Percentiles rank a stretch among this genome's conserved stretches.
Conservation (phyloP, 164 flowering plant genomes). For the Pachysandra terminalis region DNA sequence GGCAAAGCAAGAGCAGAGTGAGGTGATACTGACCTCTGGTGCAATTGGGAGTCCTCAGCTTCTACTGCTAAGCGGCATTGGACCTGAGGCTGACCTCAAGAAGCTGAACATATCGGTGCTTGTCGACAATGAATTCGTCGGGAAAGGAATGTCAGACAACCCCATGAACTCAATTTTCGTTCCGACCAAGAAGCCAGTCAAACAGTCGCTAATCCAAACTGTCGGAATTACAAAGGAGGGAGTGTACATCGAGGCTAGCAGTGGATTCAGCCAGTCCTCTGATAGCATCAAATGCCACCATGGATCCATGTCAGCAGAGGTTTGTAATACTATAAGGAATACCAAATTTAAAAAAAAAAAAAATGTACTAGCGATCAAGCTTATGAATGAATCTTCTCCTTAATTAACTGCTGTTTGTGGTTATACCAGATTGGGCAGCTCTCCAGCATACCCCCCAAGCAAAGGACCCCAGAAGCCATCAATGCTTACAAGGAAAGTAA, state of each 20-base stretch:
- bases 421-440: slow-evolving; percentile 72
- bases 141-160: slow-evolving; percentile 85
- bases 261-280: slow-evolving; percentile 71
- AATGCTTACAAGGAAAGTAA: slow-evolving; percentile 34
- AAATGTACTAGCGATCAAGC: too few species aligned
- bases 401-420: too few species aligned
- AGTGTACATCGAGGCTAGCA: slow-evolving; percentile 86
- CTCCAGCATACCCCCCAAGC: slow-evolving; percentile 68
- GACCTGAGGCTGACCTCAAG: slow-evolving; percentile 57
- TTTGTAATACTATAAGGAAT: slow-evolving; percentile 16
- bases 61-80: slow-evolving; percentile 82
- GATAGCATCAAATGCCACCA: slow-evolving; percentile 78
- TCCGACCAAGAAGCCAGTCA: slow-evolving; percentile 49
- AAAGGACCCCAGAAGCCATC: slow-evolving; percentile 47
- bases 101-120: slow-evolving; percentile 59
- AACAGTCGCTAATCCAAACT: slow-evolving; percentile 77
- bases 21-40: slow-evolving; percentile 69
- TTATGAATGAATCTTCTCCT: too few species aligned
- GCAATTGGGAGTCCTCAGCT: slow-evolving; percentile 92
- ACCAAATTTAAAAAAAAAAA: too few species aligned
- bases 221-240: slow-evolving; percentile 91
- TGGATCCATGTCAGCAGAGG: slow-evolving; percentile 93
- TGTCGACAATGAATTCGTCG: slow-evolving; percentile 57
- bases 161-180: slow-evolving; percentile 79
- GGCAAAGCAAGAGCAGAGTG: slow-evolving; percentile 36